Base-by-base conservation (phyloP, 1,284 basidiomycete genomes). In the Malassezia vespertilionis region DNA sequence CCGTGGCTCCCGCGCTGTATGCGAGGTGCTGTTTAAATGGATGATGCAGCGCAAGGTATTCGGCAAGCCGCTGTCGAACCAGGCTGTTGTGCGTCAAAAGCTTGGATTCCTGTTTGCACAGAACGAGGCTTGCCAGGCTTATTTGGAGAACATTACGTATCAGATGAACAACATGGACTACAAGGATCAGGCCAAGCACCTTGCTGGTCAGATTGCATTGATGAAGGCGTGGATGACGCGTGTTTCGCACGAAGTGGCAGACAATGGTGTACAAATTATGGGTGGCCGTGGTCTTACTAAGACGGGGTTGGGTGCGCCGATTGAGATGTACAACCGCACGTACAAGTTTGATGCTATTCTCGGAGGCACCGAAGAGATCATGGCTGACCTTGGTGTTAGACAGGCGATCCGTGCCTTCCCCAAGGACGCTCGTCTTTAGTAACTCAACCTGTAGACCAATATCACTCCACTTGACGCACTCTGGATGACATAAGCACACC, bases 81-180 rank as follows among this genome's bases (percentile, higher is more conserved):
- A 86, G 69, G 79, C 87, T 5, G 83, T 90, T 53, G 82, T 93
- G 60, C 79, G 87, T 44, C 77, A 78, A 60, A 89, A 88, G 76
- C 72, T 91, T 38, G 86, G 86, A 2, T 75, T 75, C 21, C 87
- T 90, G 84, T 86, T 90, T 51, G 79, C 83, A 18, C 81, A 85
- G 49, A 77, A 79, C 27, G 86, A 90, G 73, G 80, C 83, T 0
- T 80, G 79, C 46, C 88, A 93, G 67, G 79, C 78, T 37, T 93
- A 87, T 86, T 74, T 91, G 21, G 89, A 95, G 74, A 83, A 80
- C 64, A 75, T 91, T 53, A 90, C 87, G 0, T 81, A 82, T 71
- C 88, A 91, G 72, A 91, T 91, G 88, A 81, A 78, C 68, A 81
- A 88, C 61, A 72, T 65, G 85, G 71, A 72, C 63, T 71, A 95